Percentiles rank a stretch among this genome's conserved stretches.
These are phyloP conservation scores for Lophiostoma macrostomum DNA, from an alignment of 495 filamentous ascomycete species.

Conservation along the genomic window DNA sequence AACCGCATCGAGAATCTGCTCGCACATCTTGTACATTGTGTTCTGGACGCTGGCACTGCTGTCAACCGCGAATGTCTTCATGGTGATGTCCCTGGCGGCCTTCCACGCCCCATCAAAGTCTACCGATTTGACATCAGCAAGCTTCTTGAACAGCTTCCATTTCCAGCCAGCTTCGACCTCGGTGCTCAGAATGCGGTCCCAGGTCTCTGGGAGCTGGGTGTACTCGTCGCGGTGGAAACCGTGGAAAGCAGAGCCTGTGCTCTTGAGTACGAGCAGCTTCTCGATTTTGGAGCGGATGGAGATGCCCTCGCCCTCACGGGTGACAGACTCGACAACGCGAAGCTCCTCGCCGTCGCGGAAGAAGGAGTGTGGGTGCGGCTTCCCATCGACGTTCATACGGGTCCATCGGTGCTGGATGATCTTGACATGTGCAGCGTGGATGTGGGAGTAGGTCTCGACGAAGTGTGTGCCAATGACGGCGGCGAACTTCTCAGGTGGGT, in stretches of 20 bases:
- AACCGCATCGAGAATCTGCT: constrained; percentile 75
- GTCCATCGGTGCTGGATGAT: constrained; percentile 88
- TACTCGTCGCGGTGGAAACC: constrained; percentile 90
- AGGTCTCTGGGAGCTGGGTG: constrained; percentile 84
- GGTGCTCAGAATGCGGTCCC: constrained; percentile 92
- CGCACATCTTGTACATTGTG: constrained; percentile 98
- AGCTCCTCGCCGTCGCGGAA: constrained; percentile 85
- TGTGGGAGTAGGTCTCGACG: constrained; percentile 80
- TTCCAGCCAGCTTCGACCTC: constrained; percentile 83
- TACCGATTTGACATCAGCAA: constrained; percentile 66
- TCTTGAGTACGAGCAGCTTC: constrained; percentile 87
- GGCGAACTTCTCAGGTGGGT: constrained; percentile 89
- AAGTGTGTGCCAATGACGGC: constrained; percentile 83
- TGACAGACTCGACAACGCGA: constrained; percentile 64
- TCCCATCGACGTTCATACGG: constrained; percentile 80
- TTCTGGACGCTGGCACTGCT: constrained; percentile 89
- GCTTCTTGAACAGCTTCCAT: constrained; percentile 66
- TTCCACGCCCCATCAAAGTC: constrained; percentile 78
- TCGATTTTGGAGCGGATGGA: constrained; percentile 58
- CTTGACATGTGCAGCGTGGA: constrained; percentile 74
- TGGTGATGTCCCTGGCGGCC: constrained; percentile 71
- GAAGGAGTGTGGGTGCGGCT: constrained; percentile 96
- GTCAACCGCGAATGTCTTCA: constrained; percentile 90
- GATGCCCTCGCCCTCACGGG: constrained; percentile 44
- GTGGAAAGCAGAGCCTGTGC: constrained; percentile 95